phyloP scores from a whole-genome alignment of 2,329 filamentous ascomycete species.

The Neofusicoccum umdonicola region DNA sequence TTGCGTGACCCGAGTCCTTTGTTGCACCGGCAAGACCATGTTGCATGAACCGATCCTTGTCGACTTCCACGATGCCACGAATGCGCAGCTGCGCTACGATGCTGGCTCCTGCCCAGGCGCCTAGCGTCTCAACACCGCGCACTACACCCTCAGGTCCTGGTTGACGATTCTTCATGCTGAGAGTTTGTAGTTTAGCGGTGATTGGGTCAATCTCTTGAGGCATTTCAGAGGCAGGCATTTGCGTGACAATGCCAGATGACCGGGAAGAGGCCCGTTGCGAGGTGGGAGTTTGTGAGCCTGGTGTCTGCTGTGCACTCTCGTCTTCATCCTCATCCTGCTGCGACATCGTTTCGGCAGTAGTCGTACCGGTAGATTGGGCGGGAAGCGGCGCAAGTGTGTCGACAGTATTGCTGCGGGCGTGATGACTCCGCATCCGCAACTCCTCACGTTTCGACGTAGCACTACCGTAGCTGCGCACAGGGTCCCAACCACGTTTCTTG shows the following conservation, averaged over 20 bases:
- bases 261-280: conserved; percentile 16
- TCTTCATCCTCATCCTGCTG: conserved; percentile 9
- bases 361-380: background rate
- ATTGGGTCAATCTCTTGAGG: conserved; percentile 57
- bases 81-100: conserved; percentile 67
- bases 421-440: conserved; percentile 17
- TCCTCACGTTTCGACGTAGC: conserved; percentile 37
- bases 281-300: background rate
- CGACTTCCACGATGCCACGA: conserved; percentile 66
- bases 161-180: conserved; percentile 43
- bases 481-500: conserved; percentile 70
- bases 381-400: conserved; percentile 11
- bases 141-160: conserved; percentile 56
- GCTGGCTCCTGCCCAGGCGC: conserved; percentile 73
- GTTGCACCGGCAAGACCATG: conserved; percentile 65
- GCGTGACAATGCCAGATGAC: background rate
- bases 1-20: conserved; percentile 32
- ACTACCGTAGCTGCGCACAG: conserved; percentile 67
- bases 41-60: conserved; percentile 68
- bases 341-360: background rate
- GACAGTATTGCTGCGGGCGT: background rate
- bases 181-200: conserved; percentile 55
- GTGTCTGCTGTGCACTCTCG: background rate
- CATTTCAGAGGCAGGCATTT: conserved; percentile 40
- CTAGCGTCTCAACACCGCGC: conserved; percentile 66